phyloP scores from a whole-genome alignment of 2,329 filamentous ascomycete species.

The Neonectria magnoliae region DNA sequence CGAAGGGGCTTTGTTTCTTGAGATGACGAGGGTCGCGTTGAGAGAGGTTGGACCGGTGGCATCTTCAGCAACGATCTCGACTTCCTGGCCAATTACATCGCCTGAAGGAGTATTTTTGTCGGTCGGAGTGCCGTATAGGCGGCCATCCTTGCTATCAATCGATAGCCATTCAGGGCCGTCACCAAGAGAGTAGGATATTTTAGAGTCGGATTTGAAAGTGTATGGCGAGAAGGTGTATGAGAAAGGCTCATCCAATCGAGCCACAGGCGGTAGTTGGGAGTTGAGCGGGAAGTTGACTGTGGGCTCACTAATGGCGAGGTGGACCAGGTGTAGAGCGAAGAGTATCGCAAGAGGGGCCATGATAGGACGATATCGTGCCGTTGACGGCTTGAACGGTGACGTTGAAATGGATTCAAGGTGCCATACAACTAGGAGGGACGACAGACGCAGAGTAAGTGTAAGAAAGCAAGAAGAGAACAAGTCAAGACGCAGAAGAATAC shows the following conservation, averaged over 20 bases:
- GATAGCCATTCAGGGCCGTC: conserved; percentile 78
- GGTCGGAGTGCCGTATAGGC: conserved; percentile 76
- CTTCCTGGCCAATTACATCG: conserved; percentile 66
- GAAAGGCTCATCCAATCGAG: conserved; percentile 73
- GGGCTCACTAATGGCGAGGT: conserved; percentile 52
- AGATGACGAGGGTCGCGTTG: conserved; percentile 77
- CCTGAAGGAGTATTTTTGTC: conserved; percentile 58
- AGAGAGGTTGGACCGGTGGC: conserved; percentile 69
- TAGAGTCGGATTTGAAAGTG: conserved; percentile 75
- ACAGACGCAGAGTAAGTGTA: conserved; percentile 25
- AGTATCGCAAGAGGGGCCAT: conserved; percentile 45
- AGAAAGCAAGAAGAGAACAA: conserved; percentile 26
- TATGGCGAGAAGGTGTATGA: conserved; percentile 76
- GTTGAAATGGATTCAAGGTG: conserved; percentile 23
- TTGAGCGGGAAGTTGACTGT: conserved; percentile 77
- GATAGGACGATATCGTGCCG: conserved; percentile 34
- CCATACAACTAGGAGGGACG: conserved; percentile 30
- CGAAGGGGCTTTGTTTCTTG: conserved; percentile 63
- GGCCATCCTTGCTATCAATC: conserved; percentile 71
- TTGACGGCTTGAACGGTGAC: conserved; percentile 35
- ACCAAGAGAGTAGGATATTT: conserved; percentile 74
- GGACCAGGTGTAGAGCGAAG: conserved; percentile 43
- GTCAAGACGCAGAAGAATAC: conserved; percentile 20
- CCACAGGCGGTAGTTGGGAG: conserved; percentile 83
- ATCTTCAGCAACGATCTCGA: conserved; percentile 78